Evolutionary conservation across 257 asterid species (phyloP).

Genomic region (Solanum pennellii): DNA sequence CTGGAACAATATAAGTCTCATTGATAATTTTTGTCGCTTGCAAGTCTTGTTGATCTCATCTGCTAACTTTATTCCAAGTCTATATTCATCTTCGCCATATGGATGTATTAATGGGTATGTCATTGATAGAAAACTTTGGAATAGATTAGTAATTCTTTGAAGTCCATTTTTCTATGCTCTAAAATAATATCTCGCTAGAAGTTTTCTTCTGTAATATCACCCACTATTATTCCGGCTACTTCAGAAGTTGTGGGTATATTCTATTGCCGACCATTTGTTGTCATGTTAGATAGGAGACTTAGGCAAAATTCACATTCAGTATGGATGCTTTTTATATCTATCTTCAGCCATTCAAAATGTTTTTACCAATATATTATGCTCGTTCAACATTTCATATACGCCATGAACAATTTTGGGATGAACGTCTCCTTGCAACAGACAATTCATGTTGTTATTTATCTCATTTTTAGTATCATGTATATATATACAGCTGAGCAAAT

Average conservation of each 20-base stretch:
- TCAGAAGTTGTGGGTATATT: not conserved
- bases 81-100: not conserved
- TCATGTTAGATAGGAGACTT: not conserved
- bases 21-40: too few relatives aligned
- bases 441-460: not conserved
- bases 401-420: not conserved
- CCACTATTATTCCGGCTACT: not conserved
- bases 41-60: not conserved
- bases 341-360: not conserved
- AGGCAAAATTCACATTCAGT: not conserved
- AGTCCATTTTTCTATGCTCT: not conserved
- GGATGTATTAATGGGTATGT: not conserved
- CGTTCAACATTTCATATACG: not conserved
- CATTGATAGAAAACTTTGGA: not conserved
- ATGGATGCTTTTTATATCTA: not conserved
- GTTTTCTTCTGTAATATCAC: not conserved
- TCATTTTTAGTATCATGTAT: not conserved
- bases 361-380: not conserved
- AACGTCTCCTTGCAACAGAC: not conserved
- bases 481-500: not conserved
- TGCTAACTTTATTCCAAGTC: not conserved
- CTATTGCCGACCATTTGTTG: not conserved
- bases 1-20: too few relatives aligned
- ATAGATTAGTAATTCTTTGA: not conserved
- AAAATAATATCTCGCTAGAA: not conserved